Evolutionary conservation across 345 rosid species (phyloP), one percentile per base, ranked within the genome.

Genomic region (Citrus mangshanensis): DNA sequence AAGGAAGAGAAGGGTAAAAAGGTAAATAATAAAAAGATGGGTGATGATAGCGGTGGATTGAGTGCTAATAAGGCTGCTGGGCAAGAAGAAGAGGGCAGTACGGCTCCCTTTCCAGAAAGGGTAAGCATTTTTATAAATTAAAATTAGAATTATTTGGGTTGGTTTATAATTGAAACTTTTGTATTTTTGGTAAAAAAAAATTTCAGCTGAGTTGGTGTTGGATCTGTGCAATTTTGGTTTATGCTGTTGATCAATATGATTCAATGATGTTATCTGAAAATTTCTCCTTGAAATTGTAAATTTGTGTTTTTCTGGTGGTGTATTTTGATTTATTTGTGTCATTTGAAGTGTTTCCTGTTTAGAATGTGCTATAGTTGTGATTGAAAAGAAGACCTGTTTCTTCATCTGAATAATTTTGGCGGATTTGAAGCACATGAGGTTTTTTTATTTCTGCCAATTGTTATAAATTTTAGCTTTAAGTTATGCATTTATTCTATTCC

Each of bases 91-190:
- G 99, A 96, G 86, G 97, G 95, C 61, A 91, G 85, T 71, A 89
- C 98, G 18, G 93, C 89, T 12, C 99, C 99, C 27, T 88, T 96
- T 70, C 99, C 99, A 0, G 98, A 96, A 77, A 89, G 88, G 86
- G 99, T 96, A 84, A 59, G 42, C 42, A 34, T 51, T 27, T 67
- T 46, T 66, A n/a, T 14, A 9, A 32, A 34, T 46, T 14, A 5
- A 32, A 64, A 32, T 65, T 65, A 65, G 21, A 18, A 7, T 19
- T 27, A 27, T 62, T 14, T 27, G 3, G 35, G 22, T 65, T 21
- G 69, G 40, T 42, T 69, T 19, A 8, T 46, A 18, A 6, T 54
- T 19, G 18, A 4, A 12, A 75, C 22, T 81, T 63, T 72, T 24
- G 0, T 63, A 21, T 56, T 60, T 6, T 21, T 46, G 68, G 8